Base-by-base conservation (phyloP, 306 rosid species). In the Medicago ruthenica region DNA sequence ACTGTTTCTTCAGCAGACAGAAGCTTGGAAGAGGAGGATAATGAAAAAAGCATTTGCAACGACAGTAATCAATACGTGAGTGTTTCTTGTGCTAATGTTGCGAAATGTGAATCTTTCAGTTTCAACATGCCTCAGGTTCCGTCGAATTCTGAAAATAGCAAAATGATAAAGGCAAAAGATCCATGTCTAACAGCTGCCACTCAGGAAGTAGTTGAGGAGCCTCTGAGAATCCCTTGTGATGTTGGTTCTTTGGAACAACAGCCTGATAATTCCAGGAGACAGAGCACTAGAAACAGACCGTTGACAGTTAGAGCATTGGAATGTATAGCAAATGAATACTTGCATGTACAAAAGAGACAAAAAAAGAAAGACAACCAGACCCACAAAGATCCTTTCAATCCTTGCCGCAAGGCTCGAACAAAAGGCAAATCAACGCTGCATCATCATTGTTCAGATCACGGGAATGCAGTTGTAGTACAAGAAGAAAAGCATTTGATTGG, bases 281-380 rank as follows among this genome's bases (percentile, higher is more conserved):
- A 88, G 73, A 84, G 97, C 93, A 92, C 86, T 11, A 87, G 96
- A 77, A 88, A 83, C 47, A 88, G 93, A 72, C 96, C 96, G 3
- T 85, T 86, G 80, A 92, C 93, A 2, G 36, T 82, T 63, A 87
- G 85, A 88, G 96, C 92, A 0, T 64, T 88, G 84, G 97, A 92
- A 84, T 89, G 90, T 79, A 74, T 90, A 20, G 86, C 86, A 27
- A 84, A 85, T 67, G 88, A 89, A 44, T 85, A 76, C 75, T 83
- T 79, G 82, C 7, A 5, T 34, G 37, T 34, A 34, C 37, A 34
- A 5, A 34, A 34, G 37, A 34, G 5, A 34, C 85, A 66, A 18
- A 88, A 66, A 39, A 73, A 27, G 61, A 80, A 67, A 73, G 82
- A 76, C 61, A 34, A 41, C n/a, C 63, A 44, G 9, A 54, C 50